Evolutionary conservation across 306 rosid species (phyloP), one percentile per base, ranked within the genome.

Genomic region (Psophocarpus tetragonolobus): DNA sequence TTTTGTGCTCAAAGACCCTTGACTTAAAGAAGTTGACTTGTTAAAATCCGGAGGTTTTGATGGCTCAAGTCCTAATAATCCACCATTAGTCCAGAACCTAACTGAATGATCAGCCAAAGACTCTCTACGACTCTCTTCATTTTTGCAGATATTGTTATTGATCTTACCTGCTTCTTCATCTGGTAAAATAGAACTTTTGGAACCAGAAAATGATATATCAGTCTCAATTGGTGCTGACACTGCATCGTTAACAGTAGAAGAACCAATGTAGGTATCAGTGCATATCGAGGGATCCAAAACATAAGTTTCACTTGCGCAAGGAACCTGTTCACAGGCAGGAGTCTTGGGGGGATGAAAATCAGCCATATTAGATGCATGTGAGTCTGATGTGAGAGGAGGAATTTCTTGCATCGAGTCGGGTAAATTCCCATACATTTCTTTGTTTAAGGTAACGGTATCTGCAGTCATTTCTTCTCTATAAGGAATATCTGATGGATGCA

Each of bases 1-100:
- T 74, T 79, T 81, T 24, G 73, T 47, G 67, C 75, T 72, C 33
- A 67, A 33, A 38, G 87, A 72, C 36, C 75, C 83, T 70, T 84
- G 87, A 57, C 67, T 76, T 58, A 70, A 68, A 76, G 90, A 81
- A 79, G 78, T 86, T 77, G 97, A 54, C 85, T 76, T 62, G 44
- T 77, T 29, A 76, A 88, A 92, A 79, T 88, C 93, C 54, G 97
- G 92, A 76, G 99, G 97, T 80, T 95, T 95, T 69, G 97, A 91
- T 70, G 99, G 99, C 84, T 91, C 88, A 77, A 95, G 99, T 85
- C 99, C 99, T 77, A 95, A 82, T 44, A 95, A 84, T 81, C 97
- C 97, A 83, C 99, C 99, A 76, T 95, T 95, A 50, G 99, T 95
- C 99, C 97, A 95, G 84, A 95, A 85, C 50, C 82, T 84, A 62